These are phyloP conservation scores for Fusarium graminum DNA, from an alignment of 2,329 filamentous ascomycete genomes.

Conservation along the genomic window DNA sequence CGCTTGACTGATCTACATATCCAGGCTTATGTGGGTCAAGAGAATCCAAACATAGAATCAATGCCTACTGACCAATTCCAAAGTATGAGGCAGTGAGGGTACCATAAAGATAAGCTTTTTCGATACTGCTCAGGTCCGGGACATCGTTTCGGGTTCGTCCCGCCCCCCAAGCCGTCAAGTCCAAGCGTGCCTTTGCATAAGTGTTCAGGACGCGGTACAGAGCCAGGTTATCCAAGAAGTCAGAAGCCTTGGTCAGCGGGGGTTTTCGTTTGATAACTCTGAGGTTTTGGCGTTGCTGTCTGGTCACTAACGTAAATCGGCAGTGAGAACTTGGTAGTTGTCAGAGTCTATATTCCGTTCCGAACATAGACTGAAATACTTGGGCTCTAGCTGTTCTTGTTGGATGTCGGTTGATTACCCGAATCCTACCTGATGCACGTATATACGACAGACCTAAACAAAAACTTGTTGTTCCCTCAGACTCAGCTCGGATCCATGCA, in stretches of 20 bases:
- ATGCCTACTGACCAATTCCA: constrained; percentile 7
- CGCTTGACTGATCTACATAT: constrained; percentile 26
- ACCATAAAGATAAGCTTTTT: not conserved
- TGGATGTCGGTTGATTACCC: not conserved
- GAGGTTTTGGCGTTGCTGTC: not conserved
- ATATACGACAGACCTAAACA: constrained; percentile 9
- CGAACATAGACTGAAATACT: not conserved
- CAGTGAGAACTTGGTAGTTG: not conserved
- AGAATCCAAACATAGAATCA: not conserved
- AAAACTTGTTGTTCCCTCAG: constrained; percentile 1
- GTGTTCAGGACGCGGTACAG: not conserved
- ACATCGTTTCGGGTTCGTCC: not conserved
- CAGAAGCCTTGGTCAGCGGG: constrained; percentile 20
- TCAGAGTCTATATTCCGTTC: not conserved
- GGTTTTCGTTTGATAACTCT: constrained; percentile 6
- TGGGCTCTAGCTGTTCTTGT: not conserved
- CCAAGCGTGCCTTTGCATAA: constrained; percentile 8
- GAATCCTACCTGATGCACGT: not conserved
- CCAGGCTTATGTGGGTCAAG: not conserved
- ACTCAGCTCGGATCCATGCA: not conserved
- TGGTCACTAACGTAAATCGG: not conserved
- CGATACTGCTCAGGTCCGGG: constrained; percentile 1
- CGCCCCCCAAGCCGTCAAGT: constrained; percentile 5
- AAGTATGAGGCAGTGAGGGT: not conserved
- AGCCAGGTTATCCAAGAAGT: constrained; percentile 2